Evolutionary conservation across 768 basidiomycete species (phyloP).

Genomic region (Tephrocybe sp.): DNA sequence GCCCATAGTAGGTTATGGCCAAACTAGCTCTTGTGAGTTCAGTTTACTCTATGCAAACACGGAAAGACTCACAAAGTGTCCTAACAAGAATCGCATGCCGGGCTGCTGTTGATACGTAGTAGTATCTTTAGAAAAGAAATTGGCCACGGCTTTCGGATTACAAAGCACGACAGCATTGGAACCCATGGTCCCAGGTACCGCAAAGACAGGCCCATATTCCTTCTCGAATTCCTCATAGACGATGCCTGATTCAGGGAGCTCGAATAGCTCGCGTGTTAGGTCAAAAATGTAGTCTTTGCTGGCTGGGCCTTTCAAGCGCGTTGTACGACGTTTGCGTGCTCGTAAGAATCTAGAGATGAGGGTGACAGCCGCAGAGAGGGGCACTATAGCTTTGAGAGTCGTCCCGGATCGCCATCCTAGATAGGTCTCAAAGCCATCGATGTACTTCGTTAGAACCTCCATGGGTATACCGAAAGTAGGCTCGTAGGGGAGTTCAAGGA

Average conservation of each 20-base stretch:
- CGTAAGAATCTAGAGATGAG: background rate
- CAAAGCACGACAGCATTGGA: conserved; percentile 22
- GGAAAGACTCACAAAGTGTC: background rate
- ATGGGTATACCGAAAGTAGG: too few relatives aligned
- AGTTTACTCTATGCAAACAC: too few relatives aligned
- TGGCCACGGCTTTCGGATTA: conserved; percentile 25
- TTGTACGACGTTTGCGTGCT: conserved; percentile 1
- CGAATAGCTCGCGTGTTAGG: conserved; percentile 3
- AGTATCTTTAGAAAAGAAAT: conserved; percentile 27
- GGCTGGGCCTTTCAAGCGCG: conserved; percentile 9
- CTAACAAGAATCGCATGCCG: conserved; percentile 15
- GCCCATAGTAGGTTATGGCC: conserved; percentile 40
- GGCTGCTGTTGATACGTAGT: conserved; percentile 22
- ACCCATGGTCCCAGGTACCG: conserved; percentile 19
- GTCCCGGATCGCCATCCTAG: background rate
- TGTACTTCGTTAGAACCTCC: background rate
- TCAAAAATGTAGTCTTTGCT: conserved; percentile 11
- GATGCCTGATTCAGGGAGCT: conserved; percentile 11
- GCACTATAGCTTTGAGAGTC: background rate
- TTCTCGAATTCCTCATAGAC: conserved; percentile 24
- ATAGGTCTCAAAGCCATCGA: background rate
- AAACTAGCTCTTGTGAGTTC: conserved; percentile 10
- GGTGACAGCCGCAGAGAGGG: conserved; percentile 1
- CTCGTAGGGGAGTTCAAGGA: too few relatives aligned
- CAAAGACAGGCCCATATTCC: conserved; percentile 25